Evolutionary conservation across 495 filamentous ascomycete genomes (phyloP).

Genomic region (Friedmanniomyces endolithicus): DNA sequence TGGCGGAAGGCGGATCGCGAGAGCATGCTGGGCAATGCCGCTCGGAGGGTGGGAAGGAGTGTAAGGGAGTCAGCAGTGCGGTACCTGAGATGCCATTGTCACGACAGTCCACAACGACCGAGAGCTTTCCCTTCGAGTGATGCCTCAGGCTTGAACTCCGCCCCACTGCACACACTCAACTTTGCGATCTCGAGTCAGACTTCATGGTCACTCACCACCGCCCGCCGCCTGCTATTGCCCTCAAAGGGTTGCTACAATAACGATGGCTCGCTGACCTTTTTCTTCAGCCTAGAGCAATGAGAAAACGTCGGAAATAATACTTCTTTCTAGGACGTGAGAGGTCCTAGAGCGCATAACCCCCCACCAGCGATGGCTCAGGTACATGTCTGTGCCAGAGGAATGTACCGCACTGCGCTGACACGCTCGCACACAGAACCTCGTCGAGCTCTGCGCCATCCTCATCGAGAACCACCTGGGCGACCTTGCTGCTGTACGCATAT

Average conservation of each 20-base stretch:
- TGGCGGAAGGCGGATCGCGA: slow-evolving; percentile 67
- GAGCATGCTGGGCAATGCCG: slow-evolving; percentile 55
- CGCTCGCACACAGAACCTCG: slow-evolving; percentile 25
- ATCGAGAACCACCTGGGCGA: slow-evolving; percentile 81
- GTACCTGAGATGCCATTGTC: too few relatives aligned
- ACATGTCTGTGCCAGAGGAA: background rate
- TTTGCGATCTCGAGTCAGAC: too few relatives aligned
- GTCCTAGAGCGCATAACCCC: slow-evolving; percentile 1
- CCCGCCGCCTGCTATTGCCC: background rate
- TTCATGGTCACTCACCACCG: background rate
- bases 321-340: slow-evolving; percentile 14
- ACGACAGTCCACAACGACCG: too few relatives aligned
- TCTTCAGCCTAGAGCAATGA: background rate
- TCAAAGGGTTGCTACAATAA: background rate
- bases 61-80: slow-evolving; percentile 7
- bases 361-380: slow-evolving; percentile 5
- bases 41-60: slow-evolving; percentile 11
- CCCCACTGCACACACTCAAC: background rate
- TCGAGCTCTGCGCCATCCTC: slow-evolving; percentile 80
- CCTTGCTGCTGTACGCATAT: slow-evolving; percentile 64
- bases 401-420: background rate
- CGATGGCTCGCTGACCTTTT: background rate
- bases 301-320: slow-evolving; percentile 14
- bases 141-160: background rate
- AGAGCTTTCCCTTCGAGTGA: too few relatives aligned